These are phyloP conservation scores for Claviceps sp. DNA, from an alignment of 2,329 filamentous ascomycete species.

Conservation along the genomic window DNA sequence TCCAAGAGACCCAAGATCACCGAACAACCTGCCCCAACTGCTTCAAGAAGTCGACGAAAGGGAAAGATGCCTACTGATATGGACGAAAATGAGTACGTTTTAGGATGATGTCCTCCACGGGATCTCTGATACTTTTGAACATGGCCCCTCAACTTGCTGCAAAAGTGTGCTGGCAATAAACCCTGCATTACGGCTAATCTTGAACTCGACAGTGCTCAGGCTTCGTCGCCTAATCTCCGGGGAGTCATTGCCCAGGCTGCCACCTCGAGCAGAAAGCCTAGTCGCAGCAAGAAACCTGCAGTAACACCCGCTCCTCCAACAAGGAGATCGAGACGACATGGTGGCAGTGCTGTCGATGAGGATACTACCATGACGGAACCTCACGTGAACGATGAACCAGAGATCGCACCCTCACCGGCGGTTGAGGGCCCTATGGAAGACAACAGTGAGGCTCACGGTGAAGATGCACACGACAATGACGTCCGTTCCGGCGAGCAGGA, in stretches of 20 bases:
- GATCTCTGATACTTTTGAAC: not conserved
- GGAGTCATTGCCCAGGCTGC: conserved; percentile 44
- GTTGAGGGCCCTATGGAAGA: conserved; percentile 23
- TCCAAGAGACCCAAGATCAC: conserved; percentile 59
- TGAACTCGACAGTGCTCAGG: conserved; percentile 11
- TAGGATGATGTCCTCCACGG: too few relatives aligned
- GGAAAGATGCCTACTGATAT: conserved; percentile 51
- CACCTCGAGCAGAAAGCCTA: conserved; percentile 59
- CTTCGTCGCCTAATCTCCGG: conserved; percentile 48
- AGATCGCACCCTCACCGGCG: conserved; percentile 28
- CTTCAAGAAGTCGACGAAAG: conserved; percentile 40
- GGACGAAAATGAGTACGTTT: conserved; percentile 56
- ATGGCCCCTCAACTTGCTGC: not conserved
- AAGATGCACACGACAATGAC: conserved; percentile 20
- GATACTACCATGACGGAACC: conserved; percentile 61
- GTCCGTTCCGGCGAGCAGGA: conserved; percentile 17
- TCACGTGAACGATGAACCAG: conserved; percentile 37
- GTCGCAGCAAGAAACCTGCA: conserved; percentile 52
- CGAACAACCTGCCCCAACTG: conserved; percentile 28
- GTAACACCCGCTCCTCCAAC: conserved; percentile 29
- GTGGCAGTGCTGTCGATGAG: conserved; percentile 38
- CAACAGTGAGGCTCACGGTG: conserved; percentile 20
- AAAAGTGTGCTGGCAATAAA: not conserved
- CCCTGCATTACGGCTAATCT: not conserved
- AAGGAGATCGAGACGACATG: conserved; percentile 40